Evolutionary conservation across 352 stramenopile species (phyloP).

Genomic region (Phytophthora cryptogea): DNA sequence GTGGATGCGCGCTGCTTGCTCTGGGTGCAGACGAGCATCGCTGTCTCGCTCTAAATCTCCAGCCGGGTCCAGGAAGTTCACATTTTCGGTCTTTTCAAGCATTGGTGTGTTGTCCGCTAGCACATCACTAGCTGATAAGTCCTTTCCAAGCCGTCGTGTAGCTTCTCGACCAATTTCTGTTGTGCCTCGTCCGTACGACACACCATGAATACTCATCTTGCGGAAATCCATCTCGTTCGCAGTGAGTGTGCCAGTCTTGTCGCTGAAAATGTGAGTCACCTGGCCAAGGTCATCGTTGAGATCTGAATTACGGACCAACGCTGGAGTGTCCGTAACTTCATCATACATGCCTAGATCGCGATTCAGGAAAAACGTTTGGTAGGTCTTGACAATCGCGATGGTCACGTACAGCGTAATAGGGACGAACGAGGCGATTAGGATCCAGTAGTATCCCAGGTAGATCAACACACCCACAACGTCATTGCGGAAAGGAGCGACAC

Average conservation of each 20-base stretch:
- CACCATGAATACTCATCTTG: conserved; percentile 86
- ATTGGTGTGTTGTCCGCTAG: conserved; percentile 67
- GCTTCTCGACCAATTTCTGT: conserved; percentile 86
- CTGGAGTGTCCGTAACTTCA: conserved; percentile 73
- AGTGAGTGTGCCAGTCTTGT: conserved; percentile 87
- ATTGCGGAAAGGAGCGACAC: conserved; percentile 68
- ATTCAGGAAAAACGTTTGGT: conserved; percentile 88
- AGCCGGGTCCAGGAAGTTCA: conserved; percentile 82
- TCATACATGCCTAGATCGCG: conserved; percentile 89
- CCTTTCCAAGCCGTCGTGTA: conserved; percentile 67
- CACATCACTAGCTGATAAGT: conserved; percentile 76
- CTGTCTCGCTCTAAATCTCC: conserved; percentile 63
- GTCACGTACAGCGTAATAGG: conserved; percentile 90
- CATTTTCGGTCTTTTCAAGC: conserved; percentile 66
- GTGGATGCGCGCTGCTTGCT: conserved; percentile 76
- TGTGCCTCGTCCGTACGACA: conserved; percentile 81
- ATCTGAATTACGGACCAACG: conserved; percentile 82
- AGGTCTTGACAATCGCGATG: conserved; percentile 87
- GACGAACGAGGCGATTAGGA: conserved; percentile 87
- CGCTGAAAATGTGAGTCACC: conserved; percentile 89
- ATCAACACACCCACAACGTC: conserved; percentile 74
- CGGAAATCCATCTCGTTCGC: conserved; percentile 91
- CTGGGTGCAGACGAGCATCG: conserved; percentile 42
- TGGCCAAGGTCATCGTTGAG: conserved; percentile 88
- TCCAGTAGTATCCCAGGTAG: conserved; percentile 89